Conservation (phyloP, 116 monocot genomes). For the Dioscorea cayenensis region DNA sequence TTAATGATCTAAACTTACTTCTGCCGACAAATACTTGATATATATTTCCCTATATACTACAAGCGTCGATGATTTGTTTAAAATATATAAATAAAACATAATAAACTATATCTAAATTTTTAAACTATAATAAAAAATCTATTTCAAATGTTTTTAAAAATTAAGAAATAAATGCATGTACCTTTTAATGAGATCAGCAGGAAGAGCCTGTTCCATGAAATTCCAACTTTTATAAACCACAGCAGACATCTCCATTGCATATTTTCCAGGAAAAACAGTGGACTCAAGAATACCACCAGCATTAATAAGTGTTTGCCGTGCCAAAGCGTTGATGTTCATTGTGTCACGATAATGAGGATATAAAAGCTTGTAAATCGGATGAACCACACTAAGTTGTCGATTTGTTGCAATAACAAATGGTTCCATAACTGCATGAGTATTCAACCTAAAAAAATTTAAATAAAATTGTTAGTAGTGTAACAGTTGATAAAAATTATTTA, state of each 20-base stretch:
- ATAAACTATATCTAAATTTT: no score
- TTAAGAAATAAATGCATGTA: constrained; percentile 1
- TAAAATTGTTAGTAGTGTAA: no score
- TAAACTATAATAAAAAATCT: no score
- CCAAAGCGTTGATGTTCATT: constrained; percentile 85
- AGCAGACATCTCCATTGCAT: constrained; percentile 61
- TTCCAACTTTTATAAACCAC: constrained; percentile 65
- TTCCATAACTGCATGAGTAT: constrained; percentile 81
- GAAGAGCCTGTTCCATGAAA: constrained; percentile 55
- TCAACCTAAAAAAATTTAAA: constrained; percentile 34
- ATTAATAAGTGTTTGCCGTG: constrained; percentile 65
- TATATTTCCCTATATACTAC: no score
- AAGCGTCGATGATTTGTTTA: no score
- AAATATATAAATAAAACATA: no score
- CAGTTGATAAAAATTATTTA: no score
- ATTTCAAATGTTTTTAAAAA: no score
- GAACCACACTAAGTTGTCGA: constrained; percentile 72
- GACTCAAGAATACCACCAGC: constrained; percentile 59
- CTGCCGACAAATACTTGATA: no score
- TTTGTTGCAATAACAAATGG: constrained; percentile 81
- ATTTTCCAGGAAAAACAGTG: constrained; percentile 51
- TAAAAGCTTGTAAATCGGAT: constrained; percentile 84
- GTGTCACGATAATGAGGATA: constrained; percentile 81
- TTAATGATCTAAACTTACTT: no score
- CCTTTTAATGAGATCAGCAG: constrained; percentile 68